Base-by-base conservation (phyloP, 306 rosid genomes). In the Alnus glutinosa region DNA sequence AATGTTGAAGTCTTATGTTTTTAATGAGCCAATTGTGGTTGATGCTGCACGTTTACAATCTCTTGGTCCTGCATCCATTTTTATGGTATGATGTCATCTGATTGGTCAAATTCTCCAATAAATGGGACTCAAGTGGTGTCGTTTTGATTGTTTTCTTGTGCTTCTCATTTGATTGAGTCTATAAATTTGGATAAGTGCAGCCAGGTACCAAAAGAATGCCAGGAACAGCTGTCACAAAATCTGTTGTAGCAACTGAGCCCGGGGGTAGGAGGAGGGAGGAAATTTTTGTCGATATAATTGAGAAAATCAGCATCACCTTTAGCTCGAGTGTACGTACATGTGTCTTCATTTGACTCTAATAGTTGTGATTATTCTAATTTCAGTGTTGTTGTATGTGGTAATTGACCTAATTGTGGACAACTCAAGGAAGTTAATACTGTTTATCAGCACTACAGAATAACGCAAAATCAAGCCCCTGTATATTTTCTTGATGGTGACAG, bases 221-320 rank as follows among this genome's bases (percentile, higher is more conserved):
- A 23, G 96, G 97, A 79, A 89, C 86, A 76, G 97, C 97, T 55
- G 94, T 93, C 82, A 90, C 96, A 73, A 93, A 93, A 78, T 93
- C 96, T 78, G 96, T 93, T 81, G 92, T 93, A 66, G 93, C 94
- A 68, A 90, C 86, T 70, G 97, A 88, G 51, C 92, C 94, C 51
- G 91, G 92, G 77, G 97, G 94, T 80, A 93, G 87, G 82, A 89
- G 54, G 87, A 93, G 97, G 87, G 97, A 93, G 86, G 97, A 90
- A 83, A 93, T 93, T 63, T 93, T 90, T 85, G 97, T 93, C 36
- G 97, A 90, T 80, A 91, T 93, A 83, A 93, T 93, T 58, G 97
- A 93, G 89, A 93, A 93, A 89, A 93, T 93, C 92, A 93, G 96
- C 84, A 85, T 90, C 68, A 93, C 97, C 82, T 90, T 93, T 77